Evolutionary conservation across 1,284 basidiomycete genomes (phyloP), one percentile per base, ranked within the genome.

Genomic region (Neonothopanus nambi): DNA sequence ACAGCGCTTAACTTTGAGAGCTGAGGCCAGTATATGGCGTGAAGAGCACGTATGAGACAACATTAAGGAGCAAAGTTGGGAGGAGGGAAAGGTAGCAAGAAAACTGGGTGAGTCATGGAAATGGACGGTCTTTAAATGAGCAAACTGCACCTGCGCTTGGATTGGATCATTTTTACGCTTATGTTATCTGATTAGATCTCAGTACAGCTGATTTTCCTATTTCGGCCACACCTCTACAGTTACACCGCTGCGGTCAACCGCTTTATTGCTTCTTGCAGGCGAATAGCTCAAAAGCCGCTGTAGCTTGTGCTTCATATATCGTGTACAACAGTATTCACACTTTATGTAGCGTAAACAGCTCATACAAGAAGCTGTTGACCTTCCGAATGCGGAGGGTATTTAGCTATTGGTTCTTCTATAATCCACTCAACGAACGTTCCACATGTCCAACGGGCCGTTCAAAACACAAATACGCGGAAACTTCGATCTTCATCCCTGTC

Each of bases 1-100:
- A 8, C 66, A 65, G 24, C 72, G 68, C 48, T 63, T 67, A 6
- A 67, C 51, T 39, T 65, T 63, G 55, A 71, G 56, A 47, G 69
- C 63, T 51, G 65, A 57, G 40, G 65, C 51, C 26, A 67, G 57
- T 35, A 66, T 52, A 37, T 57, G 58, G 30, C 63, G 59, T 51
- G 66, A 56, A 40, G 61, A 44, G 42, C 62, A 30, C 51, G 52
- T 50, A 47, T 67, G 62, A 30, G 66, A 63, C 28, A 71, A 63
- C 68, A 73, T 75, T 28, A 49, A 33, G 42, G 36, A n/a, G 30
- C 30, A 33, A 33, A 33, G 30, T 13, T 33, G 52, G 59, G 56
- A 28, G 20, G 46, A 42, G 44, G 35, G 46, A 50, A 47, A 50
- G 55, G 56, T 30, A 52, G 61, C 50, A 18, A 57, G 51, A 46